These are phyloP conservation scores for Claviceps citrina DNA, from an alignment of 2,329 filamentous ascomycete genomes.

Conservation along the genomic window DNA sequence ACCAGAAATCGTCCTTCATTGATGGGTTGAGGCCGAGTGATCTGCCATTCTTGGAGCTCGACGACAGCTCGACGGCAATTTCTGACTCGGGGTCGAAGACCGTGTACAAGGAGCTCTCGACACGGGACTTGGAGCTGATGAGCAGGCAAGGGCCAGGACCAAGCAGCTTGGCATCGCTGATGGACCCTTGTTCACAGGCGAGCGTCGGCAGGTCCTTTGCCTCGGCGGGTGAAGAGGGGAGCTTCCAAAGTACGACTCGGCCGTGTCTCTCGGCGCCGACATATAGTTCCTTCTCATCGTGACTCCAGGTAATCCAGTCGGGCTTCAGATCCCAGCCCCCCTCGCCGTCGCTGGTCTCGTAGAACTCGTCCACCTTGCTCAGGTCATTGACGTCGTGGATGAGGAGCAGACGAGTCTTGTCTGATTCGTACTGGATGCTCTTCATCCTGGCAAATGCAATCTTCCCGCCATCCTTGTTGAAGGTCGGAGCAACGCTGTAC, in stretches of 20 bases:
- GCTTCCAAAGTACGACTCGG: slow-evolving; percentile 43
- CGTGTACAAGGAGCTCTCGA: slow-evolving; percentile 58
- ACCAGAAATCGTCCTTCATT: slow-evolving; percentile 57
- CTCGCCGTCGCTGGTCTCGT: slow-evolving; percentile 43
- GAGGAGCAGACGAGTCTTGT: slow-evolving; percentile 50
- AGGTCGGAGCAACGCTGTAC: slow-evolving; percentile 51
- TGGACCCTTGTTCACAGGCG: slow-evolving; percentile 37
- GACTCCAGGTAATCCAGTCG: slow-evolving; percentile 40
- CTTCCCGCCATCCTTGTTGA: slow-evolving; percentile 56
- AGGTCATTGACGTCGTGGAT: slow-evolving; percentile 45
- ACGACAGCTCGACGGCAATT: slow-evolving; percentile 36
- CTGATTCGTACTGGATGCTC: slow-evolving; percentile 62
- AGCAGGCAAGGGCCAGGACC: slow-evolving; percentile 37
- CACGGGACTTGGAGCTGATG: slow-evolving; percentile 49
- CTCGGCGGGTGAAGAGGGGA: slow-evolving; percentile 38
- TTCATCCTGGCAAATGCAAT: slow-evolving; percentile 71
- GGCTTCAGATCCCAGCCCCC: slow-evolving; percentile 47
- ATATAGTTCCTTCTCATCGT: slow-evolving; percentile 47
- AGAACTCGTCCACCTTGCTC: slow-evolving; percentile 45
- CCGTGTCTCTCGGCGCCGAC: slow-evolving; percentile 61
- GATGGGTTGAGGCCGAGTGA: slow-evolving; percentile 48
- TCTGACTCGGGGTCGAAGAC: slow-evolving; percentile 35
- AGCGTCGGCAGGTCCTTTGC: slow-evolving; percentile 32
- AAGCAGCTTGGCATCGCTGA: slow-evolving; percentile 38
- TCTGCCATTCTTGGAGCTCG: slow-evolving; percentile 48